A percentile compares a stretch with the other conserved stretches of the same genome.
phyloP scores from a whole-genome alignment of 306 rosid species.

The Castanea sativa region DNA sequence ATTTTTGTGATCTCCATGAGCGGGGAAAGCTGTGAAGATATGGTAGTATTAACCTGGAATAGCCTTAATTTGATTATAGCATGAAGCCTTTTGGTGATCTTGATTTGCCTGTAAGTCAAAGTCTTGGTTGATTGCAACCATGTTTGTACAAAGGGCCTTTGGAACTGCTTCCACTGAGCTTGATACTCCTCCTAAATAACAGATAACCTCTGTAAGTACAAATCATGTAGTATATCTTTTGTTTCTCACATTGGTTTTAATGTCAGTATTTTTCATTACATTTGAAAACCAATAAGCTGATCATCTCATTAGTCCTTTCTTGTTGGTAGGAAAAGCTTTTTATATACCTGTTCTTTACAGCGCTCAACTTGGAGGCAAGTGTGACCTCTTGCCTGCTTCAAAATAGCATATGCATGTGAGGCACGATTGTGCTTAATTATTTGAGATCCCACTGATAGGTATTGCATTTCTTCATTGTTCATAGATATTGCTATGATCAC shows the following conservation, averaged over 20 bases:
- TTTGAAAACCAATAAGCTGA: not conserved
- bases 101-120: conserved; percentile 8
- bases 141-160: conserved; percentile 5
- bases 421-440: not conserved
- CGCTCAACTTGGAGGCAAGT: not conserved
- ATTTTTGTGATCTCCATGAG: not conserved
- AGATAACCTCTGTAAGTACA: not conserved
- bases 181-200: not conserved
- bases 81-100: conserved; percentile 9
- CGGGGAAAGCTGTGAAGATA: not conserved
- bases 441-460: conserved; percentile 3
- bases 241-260: not conserved
- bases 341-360: not conserved
- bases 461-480: not conserved
- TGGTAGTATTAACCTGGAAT: not conserved
- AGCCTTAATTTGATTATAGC: conserved; percentile 6
- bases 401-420: not conserved
- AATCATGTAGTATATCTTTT: not conserved
- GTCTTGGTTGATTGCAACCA: conserved; percentile 4
- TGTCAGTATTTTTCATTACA: not conserved
- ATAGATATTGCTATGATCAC: not conserved
- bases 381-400: not conserved
- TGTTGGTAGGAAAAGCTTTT: not conserved
- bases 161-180: not conserved
- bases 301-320: not conserved